These are phyloP conservation scores for Cryptosporidium viatorum DNA, from an alignment of 169 alveolate species.

Conservation along the genomic window DNA sequence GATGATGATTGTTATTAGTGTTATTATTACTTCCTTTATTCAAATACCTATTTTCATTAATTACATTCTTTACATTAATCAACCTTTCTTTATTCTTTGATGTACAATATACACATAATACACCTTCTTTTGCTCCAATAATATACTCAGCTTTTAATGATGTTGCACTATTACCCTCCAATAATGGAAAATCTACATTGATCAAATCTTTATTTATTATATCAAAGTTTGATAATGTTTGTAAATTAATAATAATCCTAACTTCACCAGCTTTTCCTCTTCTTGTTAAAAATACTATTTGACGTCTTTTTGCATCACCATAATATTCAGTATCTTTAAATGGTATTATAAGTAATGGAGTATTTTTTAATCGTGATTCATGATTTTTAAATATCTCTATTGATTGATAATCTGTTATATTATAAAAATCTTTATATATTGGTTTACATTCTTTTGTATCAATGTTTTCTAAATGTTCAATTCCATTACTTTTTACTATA, in stretches of 20 bases:
- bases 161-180: slow-evolving; percentile 51
- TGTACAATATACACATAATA: slow-evolving; percentile 59
- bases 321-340: slow-evolving; percentile 70
- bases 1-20: background rate
- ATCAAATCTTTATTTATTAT: slow-evolving; percentile 45
- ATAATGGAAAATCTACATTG: slow-evolving; percentile 60
- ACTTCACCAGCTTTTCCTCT: slow-evolving; percentile 75
- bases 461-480: slow-evolving; percentile 11
- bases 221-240: slow-evolving; percentile 67
- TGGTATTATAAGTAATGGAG: slow-evolving; percentile 51
- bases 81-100: slow-evolving; percentile 31
- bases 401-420: slow-evolving; percentile 65
- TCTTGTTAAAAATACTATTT: slow-evolving; percentile 57
- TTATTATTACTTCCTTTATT: slow-evolving; percentile 25
- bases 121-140: slow-evolving; percentile 47
- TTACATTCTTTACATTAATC: background rate
- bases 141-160: slow-evolving; percentile 71
- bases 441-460: slow-evolving; percentile 57
- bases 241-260: slow-evolving; percentile 45
- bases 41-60: slow-evolving; percentile 18
- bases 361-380: slow-evolving; percentile 23
- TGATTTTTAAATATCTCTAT: slow-evolving; percentile 41
- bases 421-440: slow-evolving; percentile 60
- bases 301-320: slow-evolving; percentile 64
- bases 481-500: slow-evolving; percentile 22